Conservation (phyloP, 2,329 filamentous ascomycete species). For the Volutella citrinella region DNA sequence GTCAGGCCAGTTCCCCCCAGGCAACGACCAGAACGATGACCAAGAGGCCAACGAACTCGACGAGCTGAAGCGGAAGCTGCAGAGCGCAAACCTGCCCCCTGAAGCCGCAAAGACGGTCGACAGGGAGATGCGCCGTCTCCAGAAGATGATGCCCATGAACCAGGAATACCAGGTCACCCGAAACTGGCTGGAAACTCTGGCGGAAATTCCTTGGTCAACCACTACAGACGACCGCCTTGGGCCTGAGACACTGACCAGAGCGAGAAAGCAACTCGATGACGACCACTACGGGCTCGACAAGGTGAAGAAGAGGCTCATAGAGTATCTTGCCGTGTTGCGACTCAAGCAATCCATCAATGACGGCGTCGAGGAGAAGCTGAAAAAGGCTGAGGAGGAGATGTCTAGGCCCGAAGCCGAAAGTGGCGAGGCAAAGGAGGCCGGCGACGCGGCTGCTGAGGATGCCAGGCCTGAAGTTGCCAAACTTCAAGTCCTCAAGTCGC, state of each 20-base stretch:
- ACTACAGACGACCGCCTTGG: conserved; percentile 84
- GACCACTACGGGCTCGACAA: conserved; percentile 96
- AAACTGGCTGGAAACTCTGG: conserved; percentile 89
- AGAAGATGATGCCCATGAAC: conserved; percentile 94
- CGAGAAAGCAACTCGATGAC: conserved; percentile 86
- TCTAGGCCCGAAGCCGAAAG: conserved; percentile 29
- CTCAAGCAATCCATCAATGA: conserved; percentile 90
- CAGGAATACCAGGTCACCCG: conserved; percentile 93
- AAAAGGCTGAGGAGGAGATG: conserved; percentile 59
- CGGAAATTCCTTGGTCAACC: conserved; percentile 90
- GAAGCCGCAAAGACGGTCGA: conserved; percentile 91
- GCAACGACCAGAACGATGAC: conserved; percentile 58
- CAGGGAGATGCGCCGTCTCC: conserved; percentile 79
- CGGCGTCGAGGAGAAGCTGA: conserved; percentile 76
- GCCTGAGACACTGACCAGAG: conserved; percentile 71
- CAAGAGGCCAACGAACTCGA: conserved; percentile 88
- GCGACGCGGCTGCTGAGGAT: conserved; percentile 23
- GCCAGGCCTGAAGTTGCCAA: conserved; percentile 51
- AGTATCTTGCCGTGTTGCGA: conserved; percentile 94
- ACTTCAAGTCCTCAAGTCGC: conserved; percentile 72
- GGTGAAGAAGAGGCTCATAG: conserved; percentile 93
- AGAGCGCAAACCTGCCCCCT: conserved; percentile 74
- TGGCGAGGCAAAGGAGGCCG: conserved; percentile 20
- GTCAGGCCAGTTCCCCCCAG: conserved; percentile 37
- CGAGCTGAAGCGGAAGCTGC: conserved; percentile 83